Evolutionary conservation across 495 filamentous ascomycete genomes (phyloP), one percentile per base, ranked within the genome.

Genomic region (Talaromyces nanjingensis): DNA sequence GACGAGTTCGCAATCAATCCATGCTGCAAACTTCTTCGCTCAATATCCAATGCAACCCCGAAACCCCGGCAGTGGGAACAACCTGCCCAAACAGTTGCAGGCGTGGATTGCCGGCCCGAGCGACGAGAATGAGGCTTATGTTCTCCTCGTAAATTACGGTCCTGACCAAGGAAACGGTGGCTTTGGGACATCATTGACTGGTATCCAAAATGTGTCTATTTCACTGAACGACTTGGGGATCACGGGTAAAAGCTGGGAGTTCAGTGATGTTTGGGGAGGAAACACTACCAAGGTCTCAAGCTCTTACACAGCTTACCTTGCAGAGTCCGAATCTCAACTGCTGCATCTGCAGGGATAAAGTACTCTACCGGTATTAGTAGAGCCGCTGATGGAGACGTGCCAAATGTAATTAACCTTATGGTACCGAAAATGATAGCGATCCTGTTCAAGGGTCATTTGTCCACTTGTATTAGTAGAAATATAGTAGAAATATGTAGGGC

Each of bases 31-130:
- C 8, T 58, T 58, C 29, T 58, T 58, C 29, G 24, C 22, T n/a
- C 55, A 58, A 31, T 58, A 58, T 58, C 55, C 55, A 12, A 58
- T 58, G 25, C 55, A 58, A 29, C 55, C 55, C 5, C 55, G 55
- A 24, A 58, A 58, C 25, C 55, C 55, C 16, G 24, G 55, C 14
- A 58, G 4, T 14, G 55, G 55, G 8, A n/a, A 58, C 16, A 58
- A 58, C 6, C 24, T 29, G 24, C 18, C 55, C 1, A 18, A 58
- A n/a, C 55, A 58, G 25, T 24, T 58, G 25, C 55, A 58, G 29
- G 55, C 55, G 6, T 58, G 55, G 55, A 58, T 58, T 29, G 55
- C 22, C 14, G 55, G 55, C 8, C 55, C 55, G 14, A 25, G 18
- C 18, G 24, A 24, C 8, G 55, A 58, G 2, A 29, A 27, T 12